Evolutionary conservation across 768 basidiomycete genomes (phyloP), one percentile per base, ranked within the genome.

Genomic region (Lactarius evosmus): DNA sequence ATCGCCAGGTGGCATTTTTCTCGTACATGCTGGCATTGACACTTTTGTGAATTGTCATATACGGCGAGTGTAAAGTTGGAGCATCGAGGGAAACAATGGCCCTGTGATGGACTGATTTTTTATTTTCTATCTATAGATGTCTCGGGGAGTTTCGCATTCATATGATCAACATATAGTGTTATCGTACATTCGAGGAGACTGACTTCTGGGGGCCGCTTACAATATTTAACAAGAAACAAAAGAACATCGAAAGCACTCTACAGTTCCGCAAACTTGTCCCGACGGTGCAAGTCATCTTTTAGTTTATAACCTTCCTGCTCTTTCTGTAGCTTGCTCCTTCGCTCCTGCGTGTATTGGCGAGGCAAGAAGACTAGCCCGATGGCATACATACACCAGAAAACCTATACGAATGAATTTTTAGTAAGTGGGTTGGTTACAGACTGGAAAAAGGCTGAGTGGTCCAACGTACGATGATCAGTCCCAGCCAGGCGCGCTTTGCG

Each of bases 311-410:
- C 44, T 33, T 60, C 46, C 27, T 65, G 34, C 2, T 60, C 54
- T 56, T 60, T 60, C 36, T 50, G 11, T 12, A 60, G 19, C 32
- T 34, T 34, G 36, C 46, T 59, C 29, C 56, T 55, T 29, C 40
- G 29, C 51, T 66, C 65, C 32, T 66, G 65, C 32, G 3, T 55
- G n/a, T 58, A 63, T 22, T 66, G 65, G 7, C 65, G 65, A 54
- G 49, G 65, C 25, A 66, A 19, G 1, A 62, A 49, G 34, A n/a
- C 17, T 11, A 66, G 16, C 41, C 65, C 65, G 22, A 64, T 30
- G 16, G 3, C 7, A 32, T 58, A 66, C 16, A 64, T 11, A 6
- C 2, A 3, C 65, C 65, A 66, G 34, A 66, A 62, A 25, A 54
- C 16, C 65, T 66, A 32, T 58, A 32, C 0, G 1, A 22, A 53